These are phyloP conservation scores for Austroboletus festivus DNA, from an alignment of 768 basidiomycete species.

Conservation along the genomic window DNA sequence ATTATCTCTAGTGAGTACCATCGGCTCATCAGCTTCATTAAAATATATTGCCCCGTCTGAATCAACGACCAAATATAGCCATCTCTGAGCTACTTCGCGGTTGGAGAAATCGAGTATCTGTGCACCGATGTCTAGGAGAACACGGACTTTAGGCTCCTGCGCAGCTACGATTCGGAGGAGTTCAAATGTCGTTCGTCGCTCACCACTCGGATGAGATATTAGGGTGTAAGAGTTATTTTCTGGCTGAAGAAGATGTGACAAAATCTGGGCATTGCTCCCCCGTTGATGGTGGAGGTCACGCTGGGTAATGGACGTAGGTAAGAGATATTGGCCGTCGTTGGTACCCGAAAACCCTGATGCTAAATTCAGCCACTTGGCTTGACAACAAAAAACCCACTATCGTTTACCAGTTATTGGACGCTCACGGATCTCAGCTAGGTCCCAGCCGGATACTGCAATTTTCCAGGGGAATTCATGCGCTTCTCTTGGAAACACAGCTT, in stretches of 20 bases:
- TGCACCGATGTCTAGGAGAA: not conserved
- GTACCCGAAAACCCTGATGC: slow-evolving; percentile 45
- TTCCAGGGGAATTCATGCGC: slow-evolving; percentile 14
- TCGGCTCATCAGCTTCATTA: slow-evolving; percentile 13
- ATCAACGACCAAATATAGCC: slow-evolving; percentile 14
- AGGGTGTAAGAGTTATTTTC: slow-evolving; percentile 37
- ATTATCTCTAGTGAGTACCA: slow-evolving; percentile 35
- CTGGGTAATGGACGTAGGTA: slow-evolving; percentile 10
- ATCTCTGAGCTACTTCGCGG: slow-evolving; percentile 23
- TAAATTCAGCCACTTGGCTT: too few species aligned
- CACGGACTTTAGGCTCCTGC: not conserved
- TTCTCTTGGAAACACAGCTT: slow-evolving; percentile 46
- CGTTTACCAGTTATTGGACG: slow-evolving; percentile 1
- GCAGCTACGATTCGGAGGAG: slow-evolving; percentile 28
- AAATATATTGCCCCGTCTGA: not conserved
- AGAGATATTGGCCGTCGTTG: slow-evolving; percentile 39
- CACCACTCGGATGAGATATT: slow-evolving; percentile 11
- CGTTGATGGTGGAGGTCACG: slow-evolving; percentile 36
- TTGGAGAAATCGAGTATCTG: not conserved
- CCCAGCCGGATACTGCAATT: slow-evolving; percentile 9
- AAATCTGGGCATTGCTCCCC: slow-evolving; percentile 42
- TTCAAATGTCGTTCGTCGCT: slow-evolving; percentile 26
- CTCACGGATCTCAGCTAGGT: slow-evolving; percentile 1
- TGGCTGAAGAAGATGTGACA: slow-evolving; percentile 9
- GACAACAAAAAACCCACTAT: too few species aligned